Conservation (phyloP, 306 rosid species). For the Rubus parviflorus region DNA sequence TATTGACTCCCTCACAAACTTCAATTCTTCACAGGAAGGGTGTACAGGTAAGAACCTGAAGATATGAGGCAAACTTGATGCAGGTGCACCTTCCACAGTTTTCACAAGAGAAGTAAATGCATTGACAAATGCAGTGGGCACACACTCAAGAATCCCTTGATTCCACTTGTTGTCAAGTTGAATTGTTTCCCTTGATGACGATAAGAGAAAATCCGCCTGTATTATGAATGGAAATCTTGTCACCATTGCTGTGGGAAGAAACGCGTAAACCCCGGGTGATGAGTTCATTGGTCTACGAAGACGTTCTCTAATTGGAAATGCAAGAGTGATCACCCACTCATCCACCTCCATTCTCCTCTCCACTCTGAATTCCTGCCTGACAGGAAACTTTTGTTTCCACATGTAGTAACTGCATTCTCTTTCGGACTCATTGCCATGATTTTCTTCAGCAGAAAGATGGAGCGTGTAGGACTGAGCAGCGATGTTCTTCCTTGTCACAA, state of each 20-base stretch:
- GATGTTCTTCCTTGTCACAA: slow-evolving; percentile 46
- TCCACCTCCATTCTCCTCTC: slow-evolving; percentile 59
- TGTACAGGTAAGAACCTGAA: slow-evolving; percentile 57
- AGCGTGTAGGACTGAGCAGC: slow-evolving; percentile 71
- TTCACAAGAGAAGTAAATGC: slow-evolving; percentile 58
- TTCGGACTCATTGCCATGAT: slow-evolving; percentile 5
- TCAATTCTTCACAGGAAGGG: slow-evolving; percentile 41
- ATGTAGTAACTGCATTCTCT: slow-evolving; percentile 51
- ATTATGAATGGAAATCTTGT: slow-evolving; percentile 73
- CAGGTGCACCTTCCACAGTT: slow-evolving; percentile 38
- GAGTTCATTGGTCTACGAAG: slow-evolving; percentile 41
- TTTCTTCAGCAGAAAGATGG: slow-evolving; percentile 47
- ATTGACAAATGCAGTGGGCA: slow-evolving; percentile 57
- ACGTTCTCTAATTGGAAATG: slow-evolving; percentile 60
- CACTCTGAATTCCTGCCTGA: slow-evolving; percentile 41
- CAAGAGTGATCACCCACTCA: slow-evolving; percentile 58
- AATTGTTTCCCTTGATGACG: slow-evolving; percentile 76
- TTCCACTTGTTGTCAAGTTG: slow-evolving; percentile 71
- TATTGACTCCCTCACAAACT: slow-evolving; percentile 54
- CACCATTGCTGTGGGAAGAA: slow-evolving; percentile 78
- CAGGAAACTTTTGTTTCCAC: slow-evolving; percentile 76
- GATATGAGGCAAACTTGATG: slow-evolving; percentile 39
- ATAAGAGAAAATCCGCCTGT: slow-evolving; percentile 72
- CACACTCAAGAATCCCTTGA: slow-evolving; percentile 65
- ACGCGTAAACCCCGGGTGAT: slow-evolving; percentile 63